Conservation (phyloP, 2,329 filamentous ascomycete genomes). For the Apiospora saccharicola region DNA sequence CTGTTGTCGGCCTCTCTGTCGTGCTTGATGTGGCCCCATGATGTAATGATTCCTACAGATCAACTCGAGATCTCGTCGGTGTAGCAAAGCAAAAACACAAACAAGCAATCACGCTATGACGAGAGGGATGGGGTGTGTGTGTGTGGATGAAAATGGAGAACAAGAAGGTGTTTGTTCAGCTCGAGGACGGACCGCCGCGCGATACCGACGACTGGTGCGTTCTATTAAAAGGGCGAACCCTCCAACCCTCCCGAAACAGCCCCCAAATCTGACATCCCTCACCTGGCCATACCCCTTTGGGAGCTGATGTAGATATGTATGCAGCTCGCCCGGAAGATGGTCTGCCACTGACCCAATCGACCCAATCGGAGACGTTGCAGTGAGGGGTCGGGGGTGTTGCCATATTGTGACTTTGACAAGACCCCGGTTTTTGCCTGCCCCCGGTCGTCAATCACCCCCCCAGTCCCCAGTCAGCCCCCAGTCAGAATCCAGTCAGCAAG, state of each 20-base stretch:
- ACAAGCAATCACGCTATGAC: neutral
- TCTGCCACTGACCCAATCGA: constrained; percentile 3
- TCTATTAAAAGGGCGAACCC: neutral
- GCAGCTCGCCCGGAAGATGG: constrained; percentile 1
- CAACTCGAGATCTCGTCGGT: neutral
- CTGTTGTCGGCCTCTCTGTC: neutral
- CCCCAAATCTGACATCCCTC: neutral
- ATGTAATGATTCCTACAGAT: neutral
- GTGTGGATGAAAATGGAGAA: neutral
- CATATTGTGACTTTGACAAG: neutral
- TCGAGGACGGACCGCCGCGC: neutral
- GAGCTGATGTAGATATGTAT: constrained; percentile 7
- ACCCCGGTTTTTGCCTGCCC: constrained; percentile 8
- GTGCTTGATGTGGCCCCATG: constrained; percentile 3
- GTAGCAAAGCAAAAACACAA: neutral
- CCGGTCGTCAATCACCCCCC: too few species aligned
- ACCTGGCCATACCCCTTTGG: neutral
- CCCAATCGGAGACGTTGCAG: constrained; percentile 10
- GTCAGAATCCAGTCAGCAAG: neutral
- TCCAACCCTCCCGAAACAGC: neutral
- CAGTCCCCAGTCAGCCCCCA: neutral
- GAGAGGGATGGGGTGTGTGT: neutral
- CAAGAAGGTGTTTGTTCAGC: too few species aligned
- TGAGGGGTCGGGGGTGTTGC: constrained; percentile 6
- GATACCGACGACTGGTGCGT: neutral